Evolutionary conservation across 2,329 filamentous ascomycete genomes (phyloP), one percentile per base, ranked within the genome.

Genomic region (Colletotrichum somersetense): DNA sequence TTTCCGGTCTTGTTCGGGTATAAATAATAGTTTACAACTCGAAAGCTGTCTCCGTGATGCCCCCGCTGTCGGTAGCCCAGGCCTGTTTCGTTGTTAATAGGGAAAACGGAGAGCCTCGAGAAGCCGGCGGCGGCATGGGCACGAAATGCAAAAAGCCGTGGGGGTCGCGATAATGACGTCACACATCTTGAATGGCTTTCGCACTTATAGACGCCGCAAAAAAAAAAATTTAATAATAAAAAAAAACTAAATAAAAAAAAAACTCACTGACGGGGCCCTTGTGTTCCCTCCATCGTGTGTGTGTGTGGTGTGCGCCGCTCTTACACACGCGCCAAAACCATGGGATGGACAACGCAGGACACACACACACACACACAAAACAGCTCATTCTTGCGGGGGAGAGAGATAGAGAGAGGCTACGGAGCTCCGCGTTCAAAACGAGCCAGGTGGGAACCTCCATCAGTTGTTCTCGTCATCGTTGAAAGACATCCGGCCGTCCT

Each of bases 301-400:
- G 26, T 4, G 30, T 30, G 30, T 30, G 30, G 30, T 4, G 30
- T 30, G 30, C 30, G 30, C 30, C 3, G 3, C 30, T 30, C 30
- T 30, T 5, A 30, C 30, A 30, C 30, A 3, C 3, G 30, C 30
- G n/a, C 30, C 0, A 30, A 30, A 30, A 30, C 30, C 20, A 72
- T 72, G 69, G 55, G 66, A 72, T 11, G 69, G 53, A 64, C 40
- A 72, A 69, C 40, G 69, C 59, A 69, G 40, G 55, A 69, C 18
- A 20, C 18, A n/a, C 14, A 4, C 66, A 59, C 66, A n/a, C n/a
- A n/a, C n/a, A n/a, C n/a, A n/a, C n/a, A 20, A 52, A 30, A 20
- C 46, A 30, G 16, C 12, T 7, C 35, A 8, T 26, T n/a, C 23
- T 62, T 53, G 61, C 33, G 46, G 6, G 23, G 26, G 38, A 40